Evolutionary conservation across 352 stramenopile species (phyloP).

Genomic region (Pythium myriotylum): DNA sequence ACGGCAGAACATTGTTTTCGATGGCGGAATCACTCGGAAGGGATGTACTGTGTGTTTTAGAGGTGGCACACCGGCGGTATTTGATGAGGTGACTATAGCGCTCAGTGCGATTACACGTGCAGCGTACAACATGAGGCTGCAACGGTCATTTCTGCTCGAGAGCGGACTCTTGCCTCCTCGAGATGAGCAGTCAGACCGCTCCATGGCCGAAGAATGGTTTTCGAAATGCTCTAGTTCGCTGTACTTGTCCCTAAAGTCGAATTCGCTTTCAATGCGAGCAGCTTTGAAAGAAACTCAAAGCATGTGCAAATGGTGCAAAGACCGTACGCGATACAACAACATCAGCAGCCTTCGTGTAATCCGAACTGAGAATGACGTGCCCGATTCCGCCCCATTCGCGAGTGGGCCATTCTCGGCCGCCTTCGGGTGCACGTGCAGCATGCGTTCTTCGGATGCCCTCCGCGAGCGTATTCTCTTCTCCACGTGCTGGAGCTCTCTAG

Average conservation of each 20-base stretch:
- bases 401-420: conserved; percentile 18
- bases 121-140: conserved; percentile 83
- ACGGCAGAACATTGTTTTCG: conserved; percentile 86
- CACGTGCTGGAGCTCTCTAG: conserved; percentile 81
- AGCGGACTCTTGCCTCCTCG: conserved; percentile 61
- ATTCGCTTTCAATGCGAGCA: conserved; percentile 83
- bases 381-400: conserved; percentile 2
- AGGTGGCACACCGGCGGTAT: conserved; percentile 59
- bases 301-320: conserved; percentile 87
- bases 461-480: conserved; percentile 83
- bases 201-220: conserved; percentile 83
- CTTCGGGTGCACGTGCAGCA: conserved; percentile 59
- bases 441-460: conserved; percentile 53
- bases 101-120: conserved; percentile 62
- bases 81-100: conserved; percentile 70
- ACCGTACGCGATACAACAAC: conserved; percentile 81
- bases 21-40: conserved; percentile 70
- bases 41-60: conserved; percentile 85
- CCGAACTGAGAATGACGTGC: conserved; percentile 29
- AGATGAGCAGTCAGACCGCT: conserved; percentile 50
- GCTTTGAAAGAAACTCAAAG: conserved; percentile 78
- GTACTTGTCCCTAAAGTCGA: conserved; percentile 86
- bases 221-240: conserved; percentile 78
- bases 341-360: conserved; percentile 75
- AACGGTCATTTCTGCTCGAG: conserved; percentile 57